Base-by-base conservation (phyloP, 441 rosid genomes). In the Pelargonium australe region DNA sequence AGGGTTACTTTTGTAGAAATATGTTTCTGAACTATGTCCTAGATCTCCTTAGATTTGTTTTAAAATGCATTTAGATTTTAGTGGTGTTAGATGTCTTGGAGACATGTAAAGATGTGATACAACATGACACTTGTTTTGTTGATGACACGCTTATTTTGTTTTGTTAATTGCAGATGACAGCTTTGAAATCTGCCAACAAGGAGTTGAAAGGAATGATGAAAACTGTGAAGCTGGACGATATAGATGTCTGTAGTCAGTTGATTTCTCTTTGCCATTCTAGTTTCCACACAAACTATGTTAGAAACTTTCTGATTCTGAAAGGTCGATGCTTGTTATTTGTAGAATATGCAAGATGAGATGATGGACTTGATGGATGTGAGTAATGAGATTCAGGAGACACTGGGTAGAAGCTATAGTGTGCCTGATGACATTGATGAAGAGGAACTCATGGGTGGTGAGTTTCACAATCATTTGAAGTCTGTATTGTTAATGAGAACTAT, bases 311-410 rank as follows among this genome's bases (percentile, higher is more conserved):
- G 34, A 61, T 70, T 44, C 63, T 75, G 53, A 66, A 74, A 44
- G 10, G 34, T 37, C n/a, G 25, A 14, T 17, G 61, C 61, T 65
- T 79, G 63, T 73, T 34, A 23, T 61, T 19, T 74, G 68, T 77
- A 94, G 99, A 95, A 85, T 77, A 74, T 95, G 87, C 99, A 92
- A 92, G 99, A 95, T 73, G 99, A 92, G 86, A 95, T 95, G 99
- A 87, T 86, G 92, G 95, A 95, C 86, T 72, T 92, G 76, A 89
- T 92, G 99, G 99, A 95, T 76, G 96, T 85, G 60, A 95, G 99
- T 74, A 82, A 72, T 16, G 99, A 95, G 80, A 92, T 95, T 72
- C 98, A 95, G 84, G 98, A 95, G 78, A 89, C 94, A 10, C 82
- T 95, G 45, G 98, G 98, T 64, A 86, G 96, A 82, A 92, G 97